These are phyloP conservation scores for Trichophyton simii DNA, from an alignment of 2,329 filamentous ascomycete genomes.

Conservation along the genomic window DNA sequence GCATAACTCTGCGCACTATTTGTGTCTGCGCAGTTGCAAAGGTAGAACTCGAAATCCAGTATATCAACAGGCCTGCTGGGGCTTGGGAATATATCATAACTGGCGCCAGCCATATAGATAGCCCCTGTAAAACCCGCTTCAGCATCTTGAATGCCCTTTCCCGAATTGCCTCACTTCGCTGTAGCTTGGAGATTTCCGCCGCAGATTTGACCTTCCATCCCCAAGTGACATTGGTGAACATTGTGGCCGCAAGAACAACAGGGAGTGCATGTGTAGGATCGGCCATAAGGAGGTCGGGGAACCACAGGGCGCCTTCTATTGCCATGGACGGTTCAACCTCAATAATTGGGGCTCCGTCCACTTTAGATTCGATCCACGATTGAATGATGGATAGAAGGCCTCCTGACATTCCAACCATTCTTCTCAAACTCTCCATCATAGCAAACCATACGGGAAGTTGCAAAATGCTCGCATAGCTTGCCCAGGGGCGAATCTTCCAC, in stretches of 20 bases:
- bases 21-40: conserved; percentile 31
- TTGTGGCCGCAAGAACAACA: conserved; percentile 35
- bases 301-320: conserved; percentile 49
- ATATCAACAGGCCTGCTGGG: conserved; percentile 37
- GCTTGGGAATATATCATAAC: conserved; percentile 23
- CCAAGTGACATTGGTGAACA: conserved; percentile 37
- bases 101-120: conserved; percentile 32
- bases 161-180: neutral
- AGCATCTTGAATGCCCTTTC: conserved; percentile 17
- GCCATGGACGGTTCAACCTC: conserved; percentile 39
- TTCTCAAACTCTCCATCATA: conserved; percentile 37
- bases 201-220: conserved; percentile 17
- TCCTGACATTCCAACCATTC: conserved; percentile 33
- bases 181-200: conserved; percentile 10
- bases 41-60: conserved; percentile 38
- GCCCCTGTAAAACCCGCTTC: conserved; percentile 23
- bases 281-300: conserved; percentile 42
- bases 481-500: conserved; percentile 26
- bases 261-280: conserved; percentile 43
- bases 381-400: conserved; percentile 32
- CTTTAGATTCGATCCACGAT: conserved; percentile 16
- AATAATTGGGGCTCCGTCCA: conserved; percentile 9
- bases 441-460: conserved; percentile 37
- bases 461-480: conserved; percentile 22
- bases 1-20: conserved; percentile 31